phyloP scores from a whole-genome alignment of 371 early-diverging fungal species.

The Apophysomyces ossiformis region DNA sequence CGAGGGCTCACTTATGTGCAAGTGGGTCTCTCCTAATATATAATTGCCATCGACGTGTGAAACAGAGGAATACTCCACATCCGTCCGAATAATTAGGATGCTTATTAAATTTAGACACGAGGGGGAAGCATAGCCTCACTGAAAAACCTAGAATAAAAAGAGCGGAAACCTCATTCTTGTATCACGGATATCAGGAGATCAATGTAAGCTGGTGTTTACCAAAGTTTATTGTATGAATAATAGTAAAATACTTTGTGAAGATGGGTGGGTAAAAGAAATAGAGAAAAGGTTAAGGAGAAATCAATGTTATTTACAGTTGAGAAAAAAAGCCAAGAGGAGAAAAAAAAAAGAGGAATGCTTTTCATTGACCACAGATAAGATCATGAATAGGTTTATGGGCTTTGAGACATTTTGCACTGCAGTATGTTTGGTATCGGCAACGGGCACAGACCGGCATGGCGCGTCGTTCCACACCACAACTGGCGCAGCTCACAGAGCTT shows the following conservation, averaged over 20 bases:
- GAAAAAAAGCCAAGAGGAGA: background rate
- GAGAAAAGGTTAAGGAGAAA: background rate
- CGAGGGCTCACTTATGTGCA: too few relatives aligned
- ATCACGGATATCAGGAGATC: background rate
- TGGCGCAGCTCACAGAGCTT: conserved; percentile 12
- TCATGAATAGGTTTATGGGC: conserved; percentile 1
- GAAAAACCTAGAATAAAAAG: background rate
- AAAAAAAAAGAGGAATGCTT: background rate
- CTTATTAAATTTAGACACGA: background rate
- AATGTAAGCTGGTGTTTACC: background rate
- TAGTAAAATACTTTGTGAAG: background rate
- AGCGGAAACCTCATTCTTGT: background rate
- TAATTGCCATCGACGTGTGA: background rate
- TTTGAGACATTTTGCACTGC: conserved; percentile 24
- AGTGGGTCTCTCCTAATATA: too few relatives aligned
- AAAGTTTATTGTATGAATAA: conserved; percentile 10
- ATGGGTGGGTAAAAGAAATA: background rate
- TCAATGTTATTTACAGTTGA: background rate
- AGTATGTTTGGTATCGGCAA: conserved; percentile 28
- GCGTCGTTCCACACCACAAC: conserved; percentile 23
- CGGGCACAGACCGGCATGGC: conserved; percentile 33
- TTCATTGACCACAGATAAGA: background rate
- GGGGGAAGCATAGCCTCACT: background rate
- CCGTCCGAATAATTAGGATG: background rate
- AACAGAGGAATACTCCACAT: background rate